A percentile compares a stretch with the other conserved stretches of the same genome.
phyloP scores from a whole-genome alignment of 1,139 yeast genomes.

The Lodderomyces theae region DNA sequence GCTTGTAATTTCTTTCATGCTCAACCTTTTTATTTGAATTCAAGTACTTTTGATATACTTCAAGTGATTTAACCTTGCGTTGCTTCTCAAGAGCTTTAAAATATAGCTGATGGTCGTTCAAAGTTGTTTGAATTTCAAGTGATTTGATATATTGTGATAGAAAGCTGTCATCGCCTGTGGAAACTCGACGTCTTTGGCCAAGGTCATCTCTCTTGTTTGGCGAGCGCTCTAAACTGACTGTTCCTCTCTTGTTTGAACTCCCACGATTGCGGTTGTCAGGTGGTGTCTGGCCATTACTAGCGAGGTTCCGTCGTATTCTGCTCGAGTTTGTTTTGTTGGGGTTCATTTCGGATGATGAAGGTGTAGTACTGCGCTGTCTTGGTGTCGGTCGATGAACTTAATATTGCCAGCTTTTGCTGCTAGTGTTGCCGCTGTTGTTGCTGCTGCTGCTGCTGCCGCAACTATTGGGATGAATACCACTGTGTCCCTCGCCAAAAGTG shows the following conservation, averaged over 20 bases:
- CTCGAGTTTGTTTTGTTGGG: background rate
- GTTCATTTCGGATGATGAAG: background rate
- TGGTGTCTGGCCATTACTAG: background rate
- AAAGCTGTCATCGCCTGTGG: conserved; percentile 15
- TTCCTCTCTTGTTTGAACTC: background rate
- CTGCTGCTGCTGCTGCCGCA: background rate
- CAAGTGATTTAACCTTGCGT: conserved; percentile 24
- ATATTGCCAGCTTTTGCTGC: background rate
- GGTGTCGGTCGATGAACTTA: background rate
- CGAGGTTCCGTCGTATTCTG: background rate
- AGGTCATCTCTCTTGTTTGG: background rate
- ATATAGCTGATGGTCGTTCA: conserved; percentile 24
- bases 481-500: background rate
- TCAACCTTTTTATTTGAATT: conserved; percentile 8
- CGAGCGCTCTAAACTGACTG: background rate
- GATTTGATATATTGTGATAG: conserved; percentile 29
- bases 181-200: background rate
- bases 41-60: conserved; percentile 28
- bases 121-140: conserved; percentile 17
- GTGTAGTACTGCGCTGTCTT: background rate
- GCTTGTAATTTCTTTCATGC: conserved; percentile 1
- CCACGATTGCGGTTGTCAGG: no score
- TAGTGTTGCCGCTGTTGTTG: no score
- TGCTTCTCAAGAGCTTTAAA: conserved; percentile 23
- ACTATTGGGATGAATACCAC: background rate